Conservation (phyloP, 2,329 filamentous ascomycete species). For the Colletotrichum eleusines region DNA sequence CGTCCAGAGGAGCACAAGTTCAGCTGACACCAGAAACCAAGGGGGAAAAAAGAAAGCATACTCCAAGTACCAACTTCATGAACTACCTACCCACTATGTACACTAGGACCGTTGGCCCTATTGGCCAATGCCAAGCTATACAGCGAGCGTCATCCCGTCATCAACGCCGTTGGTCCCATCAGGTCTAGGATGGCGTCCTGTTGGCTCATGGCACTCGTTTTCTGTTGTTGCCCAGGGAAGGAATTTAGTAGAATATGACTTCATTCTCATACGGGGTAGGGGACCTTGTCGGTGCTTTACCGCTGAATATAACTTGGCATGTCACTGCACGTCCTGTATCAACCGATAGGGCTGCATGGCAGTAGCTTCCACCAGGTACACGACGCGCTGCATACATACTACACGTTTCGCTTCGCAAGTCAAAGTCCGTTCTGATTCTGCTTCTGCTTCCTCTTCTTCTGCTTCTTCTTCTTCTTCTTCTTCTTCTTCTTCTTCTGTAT, state of each 20-base stretch:
- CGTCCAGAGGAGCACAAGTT: too few relatives aligned
- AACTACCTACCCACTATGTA: not conserved
- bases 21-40: not conserved
- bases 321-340: not conserved
- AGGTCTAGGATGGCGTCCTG: slow-evolving; percentile 4
- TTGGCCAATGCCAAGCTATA: slow-evolving; percentile 18
- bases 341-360: not conserved
- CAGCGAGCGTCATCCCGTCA: slow-evolving; percentile 27
- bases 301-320: not conserved
- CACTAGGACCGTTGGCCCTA: not conserved
- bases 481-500: slow-evolving; percentile 26
- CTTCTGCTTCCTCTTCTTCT: not conserved
- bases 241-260: not conserved
- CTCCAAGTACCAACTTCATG: not conserved
- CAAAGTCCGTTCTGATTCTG: slow-evolving; percentile 16
- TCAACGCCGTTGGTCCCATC: slow-evolving; percentile 20
- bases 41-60: slow-evolving; percentile 2
- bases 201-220: slow-evolving; percentile 1
- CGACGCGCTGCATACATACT: not conserved
- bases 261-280: not conserved
- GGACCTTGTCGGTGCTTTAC: not conserved
- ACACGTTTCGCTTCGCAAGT: slow-evolving; percentile 17
- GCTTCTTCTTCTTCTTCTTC: slow-evolving; percentile 19
- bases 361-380: not conserved
- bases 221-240: not conserved